phyloP scores from a whole-genome alignment of 169 alveolate species.

The Plasmodium sp. region DNA sequence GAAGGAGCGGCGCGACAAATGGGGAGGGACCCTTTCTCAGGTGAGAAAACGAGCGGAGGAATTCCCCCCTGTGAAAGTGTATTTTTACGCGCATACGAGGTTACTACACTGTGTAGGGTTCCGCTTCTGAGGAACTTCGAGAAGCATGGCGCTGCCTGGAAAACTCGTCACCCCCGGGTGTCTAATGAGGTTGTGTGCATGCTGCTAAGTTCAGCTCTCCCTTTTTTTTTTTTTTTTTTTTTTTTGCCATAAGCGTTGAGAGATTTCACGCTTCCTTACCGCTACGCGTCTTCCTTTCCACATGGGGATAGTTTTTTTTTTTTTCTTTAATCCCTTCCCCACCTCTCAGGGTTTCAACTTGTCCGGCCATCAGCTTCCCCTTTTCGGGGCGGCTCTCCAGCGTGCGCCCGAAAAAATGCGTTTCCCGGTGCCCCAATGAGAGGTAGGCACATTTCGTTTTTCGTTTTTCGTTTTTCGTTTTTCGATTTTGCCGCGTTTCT shows the following conservation, averaged over 20 bases:
- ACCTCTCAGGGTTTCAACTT: not conserved
- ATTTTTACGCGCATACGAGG: not conserved
- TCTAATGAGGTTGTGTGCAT: not conserved
- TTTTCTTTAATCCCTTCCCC: not conserved
- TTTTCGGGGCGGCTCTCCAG: not conserved
- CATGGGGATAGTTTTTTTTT: not conserved
- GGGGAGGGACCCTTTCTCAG: not conserved
- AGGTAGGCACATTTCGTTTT: not conserved
- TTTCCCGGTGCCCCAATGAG: not conserved
- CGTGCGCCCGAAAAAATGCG: not conserved
- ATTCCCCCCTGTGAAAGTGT: not conserved
- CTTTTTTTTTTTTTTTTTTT: too few relatives aligned
- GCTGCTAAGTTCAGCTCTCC: not conserved
- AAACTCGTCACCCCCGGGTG: not conserved
- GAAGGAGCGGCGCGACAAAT: not conserved
- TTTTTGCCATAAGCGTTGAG: not conserved
- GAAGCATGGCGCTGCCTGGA: not conserved
- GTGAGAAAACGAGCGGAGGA: not conserved
- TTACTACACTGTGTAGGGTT: not conserved
- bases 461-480: too few relatives aligned
- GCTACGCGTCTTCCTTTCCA: not conserved
- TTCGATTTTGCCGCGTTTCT: too few relatives aligned
- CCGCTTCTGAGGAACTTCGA: not conserved
- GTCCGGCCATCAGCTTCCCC: not conserved
- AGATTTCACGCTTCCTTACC: not conserved